Conservation (phyloP, 169 alveolate species). For the Theileria parva region DNA sequence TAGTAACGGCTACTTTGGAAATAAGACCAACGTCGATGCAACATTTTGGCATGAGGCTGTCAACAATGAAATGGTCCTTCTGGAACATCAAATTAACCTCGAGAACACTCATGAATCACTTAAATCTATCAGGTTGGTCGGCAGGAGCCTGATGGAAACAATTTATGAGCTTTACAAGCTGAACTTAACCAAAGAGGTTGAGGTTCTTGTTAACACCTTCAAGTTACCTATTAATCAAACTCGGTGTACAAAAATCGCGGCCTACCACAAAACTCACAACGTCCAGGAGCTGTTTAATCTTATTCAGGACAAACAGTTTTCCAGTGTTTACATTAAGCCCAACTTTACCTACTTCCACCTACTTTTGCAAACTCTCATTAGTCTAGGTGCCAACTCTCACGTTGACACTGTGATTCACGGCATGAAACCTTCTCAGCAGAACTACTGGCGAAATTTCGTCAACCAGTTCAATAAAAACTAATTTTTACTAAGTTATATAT, state of each 20-base stretch:
- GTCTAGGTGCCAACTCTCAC: constrained; percentile 52
- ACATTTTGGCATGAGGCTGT: constrained; percentile 46
- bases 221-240: constrained; percentile 43
- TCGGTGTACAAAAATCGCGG: constrained; percentile 48
- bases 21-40: constrained; percentile 12
- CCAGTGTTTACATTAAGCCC: constrained; percentile 22
- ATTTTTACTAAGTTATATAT: background rate
- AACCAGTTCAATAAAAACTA: constrained; percentile 11
- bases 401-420: constrained; percentile 38
- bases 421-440: constrained; percentile 41
- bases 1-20: constrained; percentile 36
- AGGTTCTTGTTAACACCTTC: constrained; percentile 26
- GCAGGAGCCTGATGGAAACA: constrained; percentile 45
- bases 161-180: constrained; percentile 35
- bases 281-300: constrained; percentile 48
- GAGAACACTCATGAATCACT: constrained; percentile 12
- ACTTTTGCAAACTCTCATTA: constrained; percentile 48
- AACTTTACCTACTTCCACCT: constrained; percentile 36
- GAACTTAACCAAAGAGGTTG: constrained; percentile 44
- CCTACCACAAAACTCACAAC: constrained; percentile 44
- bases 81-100: constrained; percentile 24
- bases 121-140: constrained; percentile 12
- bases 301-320: constrained; percentile 43
- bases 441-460: constrained; percentile 42
- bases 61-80: constrained; percentile 33